Percentiles rank a stretch among this genome's conserved stretches.
phyloP scores from a whole-genome alignment of 768 basidiomycete genomes.

The Cyclocybe aegerita region DNA sequence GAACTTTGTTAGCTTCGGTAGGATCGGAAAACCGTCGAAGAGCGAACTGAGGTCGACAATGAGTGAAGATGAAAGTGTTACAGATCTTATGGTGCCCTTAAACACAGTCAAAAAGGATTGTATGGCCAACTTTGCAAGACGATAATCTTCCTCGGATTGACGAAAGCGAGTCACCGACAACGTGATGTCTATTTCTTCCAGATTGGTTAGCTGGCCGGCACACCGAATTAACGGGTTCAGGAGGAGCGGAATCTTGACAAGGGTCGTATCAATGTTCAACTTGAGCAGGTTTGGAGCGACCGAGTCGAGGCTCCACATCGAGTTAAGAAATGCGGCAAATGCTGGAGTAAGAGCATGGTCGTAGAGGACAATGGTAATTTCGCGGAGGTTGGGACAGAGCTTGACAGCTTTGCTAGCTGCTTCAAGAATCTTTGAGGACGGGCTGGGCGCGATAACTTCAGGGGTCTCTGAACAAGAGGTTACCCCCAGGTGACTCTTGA shows the following conservation, averaged over 20 bases:
- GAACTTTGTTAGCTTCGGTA: slow-evolving; percentile 10
- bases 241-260: slow-evolving; percentile 18
- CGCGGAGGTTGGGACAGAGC: slow-evolving; percentile 17
- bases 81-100: slow-evolving; percentile 6
- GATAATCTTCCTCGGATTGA: slow-evolving; percentile 1
- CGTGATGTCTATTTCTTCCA: slow-evolving; percentile 12
- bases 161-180: slow-evolving; percentile 7
- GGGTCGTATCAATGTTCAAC: slow-evolving; percentile 22
- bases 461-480: background rate
- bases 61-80: slow-evolving; percentile 12
- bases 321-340: slow-evolving; percentile 18
- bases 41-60: slow-evolving; percentile 4
- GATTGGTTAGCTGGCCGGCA: slow-evolving; percentile 7
- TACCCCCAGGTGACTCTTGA: background rate
- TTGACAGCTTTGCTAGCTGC: slow-evolving; percentile 10
- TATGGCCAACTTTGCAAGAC: slow-evolving; percentile 3
- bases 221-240: slow-evolving; percentile 10
- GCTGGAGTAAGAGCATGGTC: slow-evolving; percentile 20
- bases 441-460: background rate
- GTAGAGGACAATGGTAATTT: slow-evolving; percentile 23
- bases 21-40: slow-evolving; percentile 10
- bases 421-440: slow-evolving; percentile 10
- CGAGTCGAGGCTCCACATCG: slow-evolving; percentile 16
- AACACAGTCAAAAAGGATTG: slow-evolving; percentile 6
- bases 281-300: slow-evolving; percentile 18